Evolutionary conservation across 352 stramenopile genomes (phyloP).

Genomic region (Pythium rhizo-oryzae): DNA sequence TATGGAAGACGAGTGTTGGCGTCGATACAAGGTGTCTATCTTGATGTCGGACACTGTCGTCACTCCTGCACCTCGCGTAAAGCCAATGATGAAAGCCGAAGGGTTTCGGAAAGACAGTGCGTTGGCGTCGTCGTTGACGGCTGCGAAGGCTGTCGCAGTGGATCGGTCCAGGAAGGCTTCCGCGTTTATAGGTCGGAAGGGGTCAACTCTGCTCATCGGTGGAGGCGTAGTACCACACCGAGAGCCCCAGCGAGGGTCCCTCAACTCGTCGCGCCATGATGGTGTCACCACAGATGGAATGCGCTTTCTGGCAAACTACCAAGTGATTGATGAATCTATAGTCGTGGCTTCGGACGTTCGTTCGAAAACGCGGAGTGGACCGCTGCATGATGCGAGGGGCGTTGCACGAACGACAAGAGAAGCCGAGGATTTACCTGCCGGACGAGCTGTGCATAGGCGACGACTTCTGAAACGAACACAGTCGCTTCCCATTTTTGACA

Average conservation of each 20-base stretch:
- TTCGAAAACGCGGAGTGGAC: background rate
- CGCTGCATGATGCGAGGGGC: background rate
- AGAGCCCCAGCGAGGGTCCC: constrained; percentile 26
- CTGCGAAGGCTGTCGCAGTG: constrained; percentile 5
- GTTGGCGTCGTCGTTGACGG: constrained; percentile 6
- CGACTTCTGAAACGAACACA: constrained; percentile 62
- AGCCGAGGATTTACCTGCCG: constrained; percentile 4
- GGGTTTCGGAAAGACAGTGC: constrained; percentile 18
- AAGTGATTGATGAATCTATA: constrained; percentile 20
- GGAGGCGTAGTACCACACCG: background rate
- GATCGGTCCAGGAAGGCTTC: constrained; percentile 17
- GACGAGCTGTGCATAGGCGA: constrained; percentile 28
- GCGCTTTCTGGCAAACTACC: constrained; percentile 61
- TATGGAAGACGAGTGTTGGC: constrained; percentile 79
- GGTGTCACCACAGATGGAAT: constrained; percentile 57
- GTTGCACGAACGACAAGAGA: background rate
- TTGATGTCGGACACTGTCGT: constrained; percentile 53
- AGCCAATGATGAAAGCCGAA: background rate
- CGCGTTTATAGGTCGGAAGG: constrained; percentile 7
- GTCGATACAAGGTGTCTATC: constrained; percentile 68
- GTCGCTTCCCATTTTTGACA: constrained; percentile 65
- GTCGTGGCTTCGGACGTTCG: background rate
- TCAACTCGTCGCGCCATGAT: constrained; percentile 20
- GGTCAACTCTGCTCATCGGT: background rate
- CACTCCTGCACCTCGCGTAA: background rate